Conservation (phyloP, 345 rosid species). For the Heritiera littoralis region DNA sequence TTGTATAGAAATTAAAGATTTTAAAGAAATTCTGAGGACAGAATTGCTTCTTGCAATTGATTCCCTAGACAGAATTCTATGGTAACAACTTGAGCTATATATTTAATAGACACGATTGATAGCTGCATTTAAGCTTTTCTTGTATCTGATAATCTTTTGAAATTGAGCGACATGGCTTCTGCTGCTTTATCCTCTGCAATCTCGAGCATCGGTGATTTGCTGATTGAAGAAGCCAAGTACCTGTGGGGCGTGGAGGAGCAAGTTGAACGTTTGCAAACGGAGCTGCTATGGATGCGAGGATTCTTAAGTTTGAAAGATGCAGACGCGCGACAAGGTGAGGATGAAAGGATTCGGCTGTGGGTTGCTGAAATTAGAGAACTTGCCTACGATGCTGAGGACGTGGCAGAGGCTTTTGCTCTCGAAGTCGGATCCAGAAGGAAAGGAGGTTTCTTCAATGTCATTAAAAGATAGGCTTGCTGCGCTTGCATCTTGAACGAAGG, state of each 20-base stretch:
- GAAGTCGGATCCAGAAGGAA: not conserved
- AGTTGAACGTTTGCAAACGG: slow-evolving; percentile 7
- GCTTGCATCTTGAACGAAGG: not conserved
- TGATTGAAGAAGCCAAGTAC: not conserved
- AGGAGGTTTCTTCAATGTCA: not conserved
- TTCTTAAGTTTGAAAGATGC: not conserved
- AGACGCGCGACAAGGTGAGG: not conserved
- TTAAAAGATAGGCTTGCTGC: not conserved
- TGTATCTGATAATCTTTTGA: no score
- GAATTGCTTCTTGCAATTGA: no score
- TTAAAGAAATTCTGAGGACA: no score
- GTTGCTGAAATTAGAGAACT: slow-evolving; percentile 8
- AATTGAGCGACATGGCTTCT: not conserved
- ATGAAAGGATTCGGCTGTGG: not conserved
- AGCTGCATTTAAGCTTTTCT: no score
- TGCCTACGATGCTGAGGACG: slow-evolving; percentile 17
- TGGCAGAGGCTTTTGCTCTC: not conserved
- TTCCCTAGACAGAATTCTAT: no score
- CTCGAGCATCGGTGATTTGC: not conserved
- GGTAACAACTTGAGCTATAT: no score
- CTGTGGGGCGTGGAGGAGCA: not conserved
- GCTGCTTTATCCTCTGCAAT: not conserved
- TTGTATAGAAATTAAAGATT: no score
- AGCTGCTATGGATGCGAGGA: slow-evolving; percentile 9
- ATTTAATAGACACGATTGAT: no score